phyloP scores from a whole-genome alignment of 1,284 basidiomycete genomes.

The Xerocomus minutiporus region DNA sequence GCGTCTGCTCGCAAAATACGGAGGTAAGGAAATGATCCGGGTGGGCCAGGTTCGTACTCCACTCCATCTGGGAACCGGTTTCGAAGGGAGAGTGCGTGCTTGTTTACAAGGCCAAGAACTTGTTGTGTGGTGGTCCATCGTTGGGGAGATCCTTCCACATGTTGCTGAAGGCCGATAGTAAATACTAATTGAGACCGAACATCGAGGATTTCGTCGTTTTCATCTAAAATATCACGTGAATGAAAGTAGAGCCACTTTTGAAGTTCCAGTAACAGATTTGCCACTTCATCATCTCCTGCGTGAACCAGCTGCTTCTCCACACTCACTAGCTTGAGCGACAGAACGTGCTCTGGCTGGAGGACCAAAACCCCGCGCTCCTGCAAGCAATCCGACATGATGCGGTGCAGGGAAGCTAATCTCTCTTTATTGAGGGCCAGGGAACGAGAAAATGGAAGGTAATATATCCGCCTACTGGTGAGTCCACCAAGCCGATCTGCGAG shows the following conservation, averaged over 20 bases:
- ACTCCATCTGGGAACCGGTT: neutral
- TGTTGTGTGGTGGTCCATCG: slow-evolving; percentile 46
- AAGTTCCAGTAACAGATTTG: slow-evolving; percentile 16
- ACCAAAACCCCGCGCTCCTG: slow-evolving; percentile 41
- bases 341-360: slow-evolving; percentile 49
- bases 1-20: slow-evolving; percentile 30
- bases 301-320: slow-evolving; percentile 32
- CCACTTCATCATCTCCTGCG: neutral
- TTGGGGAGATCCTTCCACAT: slow-evolving; percentile 42
- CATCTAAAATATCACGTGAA: slow-evolving; percentile 47
- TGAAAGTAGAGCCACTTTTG: slow-evolving; percentile 36
- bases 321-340: slow-evolving; percentile 47
- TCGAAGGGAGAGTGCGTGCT: slow-evolving; percentile 11
- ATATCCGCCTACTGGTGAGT: slow-evolving; percentile 43
- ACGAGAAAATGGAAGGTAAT: slow-evolving; percentile 46
- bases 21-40: slow-evolving; percentile 31
- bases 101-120: slow-evolving; percentile 31
- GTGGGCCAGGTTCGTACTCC: slow-evolving; percentile 1
- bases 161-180: slow-evolving; percentile 39
- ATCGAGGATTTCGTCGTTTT: slow-evolving; percentile 51
- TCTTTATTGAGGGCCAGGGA: slow-evolving; percentile 23
- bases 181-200: slow-evolving; percentile 49
- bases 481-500: slow-evolving; percentile 41
- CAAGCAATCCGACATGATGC: slow-evolving; percentile 37
- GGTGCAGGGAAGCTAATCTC: slow-evolving; percentile 19